Evolutionary conservation across 352 stramenopile genomes (phyloP).

Genomic region (Phytophthora gonapodyides): DNA sequence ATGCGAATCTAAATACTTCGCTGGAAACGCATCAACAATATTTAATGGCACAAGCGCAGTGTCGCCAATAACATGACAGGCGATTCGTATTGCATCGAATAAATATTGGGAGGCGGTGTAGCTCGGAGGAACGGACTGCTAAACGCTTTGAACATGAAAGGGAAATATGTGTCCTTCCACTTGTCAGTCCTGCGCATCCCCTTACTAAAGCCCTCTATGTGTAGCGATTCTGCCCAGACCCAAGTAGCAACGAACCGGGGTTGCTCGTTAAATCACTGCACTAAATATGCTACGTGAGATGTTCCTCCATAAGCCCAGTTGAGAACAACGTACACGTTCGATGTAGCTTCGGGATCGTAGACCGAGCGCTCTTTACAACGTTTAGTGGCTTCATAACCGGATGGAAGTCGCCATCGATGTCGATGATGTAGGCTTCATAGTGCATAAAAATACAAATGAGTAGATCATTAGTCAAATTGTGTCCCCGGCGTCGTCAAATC

Average conservation of each 20-base stretch:
- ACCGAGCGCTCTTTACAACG: not conserved
- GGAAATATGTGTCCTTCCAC: conserved; percentile 1
- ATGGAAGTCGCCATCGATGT: too few relatives aligned
- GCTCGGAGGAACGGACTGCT: not conserved
- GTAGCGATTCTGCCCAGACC: too few relatives aligned
- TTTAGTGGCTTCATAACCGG: not conserved
- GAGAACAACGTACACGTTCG: not conserved
- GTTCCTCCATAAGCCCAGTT: not conserved
- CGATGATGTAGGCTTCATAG: too few relatives aligned
- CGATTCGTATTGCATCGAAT: not conserved
- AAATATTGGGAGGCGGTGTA: not conserved
- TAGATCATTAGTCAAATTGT: too few relatives aligned
- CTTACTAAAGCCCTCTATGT: too few relatives aligned
- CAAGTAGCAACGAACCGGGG: too few relatives aligned
- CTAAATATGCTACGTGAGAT: not conserved
- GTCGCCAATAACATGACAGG: not conserved
- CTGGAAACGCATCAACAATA: not conserved
- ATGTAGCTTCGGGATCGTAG: not conserved
- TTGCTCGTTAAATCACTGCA: not conserved
- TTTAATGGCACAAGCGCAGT: not conserved
- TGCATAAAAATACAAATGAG: too few relatives aligned
- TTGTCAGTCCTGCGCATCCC: not conserved
- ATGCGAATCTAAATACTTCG: not conserved
- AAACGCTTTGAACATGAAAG: not conserved
- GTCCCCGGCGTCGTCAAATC: too few relatives aligned